phyloP scores from a whole-genome alignment of 345 rosid genomes.

The Lepidium aucheri region DNA sequence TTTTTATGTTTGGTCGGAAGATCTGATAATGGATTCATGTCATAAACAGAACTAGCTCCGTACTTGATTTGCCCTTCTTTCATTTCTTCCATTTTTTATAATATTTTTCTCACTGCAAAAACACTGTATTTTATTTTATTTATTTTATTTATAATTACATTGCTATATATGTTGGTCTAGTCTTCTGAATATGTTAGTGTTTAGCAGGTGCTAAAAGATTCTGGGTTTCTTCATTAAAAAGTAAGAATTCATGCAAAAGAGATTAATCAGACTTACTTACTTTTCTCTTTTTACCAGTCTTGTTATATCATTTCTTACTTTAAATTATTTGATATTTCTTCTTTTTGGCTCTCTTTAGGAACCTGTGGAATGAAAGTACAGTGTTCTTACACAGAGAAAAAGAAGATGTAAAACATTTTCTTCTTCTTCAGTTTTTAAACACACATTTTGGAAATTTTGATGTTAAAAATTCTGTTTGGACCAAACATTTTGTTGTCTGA shows the following conservation, averaged over 20 bases:
- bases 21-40: constrained; percentile 45
- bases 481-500: constrained; percentile 6
- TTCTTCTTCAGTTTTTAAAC: constrained; percentile 16
- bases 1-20: constrained; percentile 7
- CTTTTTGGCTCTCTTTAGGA: constrained; percentile 24
- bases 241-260: constrained; percentile 44
- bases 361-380: constrained; percentile 19
- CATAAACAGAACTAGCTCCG: constrained; percentile 32
- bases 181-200: constrained; percentile 27
- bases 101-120: constrained; percentile 7
- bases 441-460: constrained; percentile 20
- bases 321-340: neutral
- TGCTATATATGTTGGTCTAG: constrained; percentile 28
- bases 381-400: constrained; percentile 27
- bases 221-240: constrained; percentile 35
- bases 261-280: constrained; percentile 28
- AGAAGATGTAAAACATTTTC: neutral
- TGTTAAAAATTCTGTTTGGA: neutral
- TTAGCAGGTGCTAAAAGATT: constrained; percentile 33
- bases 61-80: constrained; percentile 30
- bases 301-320: neutral
- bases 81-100: constrained; percentile 17
- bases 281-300: constrained; percentile 15
- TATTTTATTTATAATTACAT: constrained; percentile 10
- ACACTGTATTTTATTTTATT: constrained; percentile 3